phyloP scores from a whole-genome alignment of 352 stramenopile species.

The Globisporangium viniferum region DNA sequence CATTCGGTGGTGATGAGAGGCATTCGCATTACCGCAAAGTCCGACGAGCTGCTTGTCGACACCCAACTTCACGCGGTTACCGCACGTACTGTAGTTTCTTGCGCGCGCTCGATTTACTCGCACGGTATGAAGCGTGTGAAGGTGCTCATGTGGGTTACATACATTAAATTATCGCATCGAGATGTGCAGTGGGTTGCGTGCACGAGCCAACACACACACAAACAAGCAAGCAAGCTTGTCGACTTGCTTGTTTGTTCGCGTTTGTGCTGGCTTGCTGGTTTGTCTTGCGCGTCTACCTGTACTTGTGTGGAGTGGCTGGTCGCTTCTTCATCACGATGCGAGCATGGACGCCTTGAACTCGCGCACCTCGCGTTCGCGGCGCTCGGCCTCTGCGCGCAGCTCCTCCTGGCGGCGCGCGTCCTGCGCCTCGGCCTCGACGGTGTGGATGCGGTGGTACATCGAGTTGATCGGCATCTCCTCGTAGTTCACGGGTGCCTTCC shows the following conservation, averaged over 20 bases:
- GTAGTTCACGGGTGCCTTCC: constrained; percentile 25
- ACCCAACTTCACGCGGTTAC: not conserved
- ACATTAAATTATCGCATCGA: not conserved
- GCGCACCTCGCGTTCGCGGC: constrained; percentile 46
- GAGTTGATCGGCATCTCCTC: constrained; percentile 74
- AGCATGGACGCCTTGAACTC: constrained; percentile 60
- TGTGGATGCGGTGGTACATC: constrained; percentile 72
- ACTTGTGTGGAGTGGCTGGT: not conserved
- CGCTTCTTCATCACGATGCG: not conserved
- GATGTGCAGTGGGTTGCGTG: not conserved
- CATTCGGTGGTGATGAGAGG: not conserved
- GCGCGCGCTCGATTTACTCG: not conserved
- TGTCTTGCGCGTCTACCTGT: not conserved
- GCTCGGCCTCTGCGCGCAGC: constrained; percentile 43
- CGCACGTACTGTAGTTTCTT: not conserved
- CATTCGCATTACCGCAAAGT: too few relatives aligned
- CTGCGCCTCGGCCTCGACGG: constrained; percentile 46
- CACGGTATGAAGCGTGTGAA: not conserved
- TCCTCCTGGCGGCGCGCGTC: constrained; percentile 43
- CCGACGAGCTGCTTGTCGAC: not conserved
- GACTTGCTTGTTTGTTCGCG: not conserved
- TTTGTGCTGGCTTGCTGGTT: not conserved
- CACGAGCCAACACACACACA: not conserved
- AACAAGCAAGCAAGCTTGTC: not conserved
- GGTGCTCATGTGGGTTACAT: not conserved